Conservation (phyloP, 2,329 filamentous ascomycete genomes). For the Orbilia oligospora region DNA sequence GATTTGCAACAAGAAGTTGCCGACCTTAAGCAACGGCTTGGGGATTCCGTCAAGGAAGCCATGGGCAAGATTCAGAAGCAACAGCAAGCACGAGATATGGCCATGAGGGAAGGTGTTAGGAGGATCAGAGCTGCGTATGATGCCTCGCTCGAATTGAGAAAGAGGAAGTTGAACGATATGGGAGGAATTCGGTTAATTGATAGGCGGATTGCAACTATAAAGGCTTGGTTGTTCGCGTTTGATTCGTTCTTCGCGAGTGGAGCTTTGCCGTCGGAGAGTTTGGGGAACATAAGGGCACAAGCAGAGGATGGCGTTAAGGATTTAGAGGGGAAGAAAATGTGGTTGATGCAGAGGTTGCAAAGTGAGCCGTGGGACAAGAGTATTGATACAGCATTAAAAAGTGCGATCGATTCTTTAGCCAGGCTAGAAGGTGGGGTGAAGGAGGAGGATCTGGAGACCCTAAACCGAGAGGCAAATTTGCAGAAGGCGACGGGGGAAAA, state of each 20-base stretch:
- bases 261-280: slow-evolving; percentile 75
- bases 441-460: slow-evolving; percentile 78
- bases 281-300: slow-evolving; percentile 85
- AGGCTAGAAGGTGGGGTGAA: slow-evolving; percentile 76
- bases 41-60: slow-evolving; percentile 84
- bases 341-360: slow-evolving; percentile 86
- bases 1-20: slow-evolving; percentile 98
- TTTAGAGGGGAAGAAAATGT: slow-evolving; percentile 88
- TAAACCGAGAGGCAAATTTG: slow-evolving; percentile 86
- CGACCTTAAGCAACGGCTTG: slow-evolving; percentile 92
- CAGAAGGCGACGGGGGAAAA: slow-evolving; percentile 85
- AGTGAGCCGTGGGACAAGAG: slow-evolving; percentile 88
- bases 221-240: slow-evolving; percentile 92
- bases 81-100: slow-evolving; percentile 82
- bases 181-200: slow-evolving; percentile 86
- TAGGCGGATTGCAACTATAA: slow-evolving; percentile 86
- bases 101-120: slow-evolving; percentile 82
- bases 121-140: slow-evolving; percentile 88
- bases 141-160: slow-evolving; percentile 80
- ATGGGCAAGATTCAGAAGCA: slow-evolving; percentile 93
- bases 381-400: slow-evolving; percentile 88
- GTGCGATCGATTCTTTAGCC: slow-evolving; percentile 83
- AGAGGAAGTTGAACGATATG: slow-evolving; percentile 83
- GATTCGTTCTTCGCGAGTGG: slow-evolving; percentile 80
- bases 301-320: slow-evolving; percentile 90